Evolutionary conservation across 2,329 filamentous ascomycete genomes (phyloP), one percentile per base, ranked within the genome.

Genomic region (Neurospora sp.): DNA sequence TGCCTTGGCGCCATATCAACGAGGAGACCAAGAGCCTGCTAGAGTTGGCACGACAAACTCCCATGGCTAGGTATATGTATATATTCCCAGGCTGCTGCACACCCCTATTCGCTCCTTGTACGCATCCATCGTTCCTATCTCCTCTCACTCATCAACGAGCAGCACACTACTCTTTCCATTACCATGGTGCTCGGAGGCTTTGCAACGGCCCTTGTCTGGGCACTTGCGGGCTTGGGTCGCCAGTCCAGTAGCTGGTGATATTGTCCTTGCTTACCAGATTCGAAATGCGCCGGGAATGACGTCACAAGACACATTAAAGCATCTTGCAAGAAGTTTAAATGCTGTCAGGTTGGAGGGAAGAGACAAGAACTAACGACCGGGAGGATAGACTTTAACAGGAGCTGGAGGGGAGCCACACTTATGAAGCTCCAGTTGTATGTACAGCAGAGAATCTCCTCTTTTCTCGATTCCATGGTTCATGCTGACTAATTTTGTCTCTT

Each of bases 341-440:
- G 67, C 67, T 4, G 62, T 76, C 36, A 66, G 71, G 15, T 69
- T 72, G 3, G 40, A 71, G 36, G 71, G 74, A 67, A 71, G 76
- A 70, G 71, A 77, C 66, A 71, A 73, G 1, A 71, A 73, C 3
- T 75, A 33, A 75, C 74, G 38, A 80, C 78, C 67, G 78, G 75
- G 67, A 78, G 58, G 15, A 72, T 77, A 0, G 74, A 74, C 13
- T 73, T 84, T n/a, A 78, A 81, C 70, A 78, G 77, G 67, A 81
- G 79, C 69, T 83, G 81, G 79, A 75, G 79, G 58, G 78, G 77
- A n/a, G 80, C 81, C 0, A 76, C 76, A 0, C 74, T 84, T 11
- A 79, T 82, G 67, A 80, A 66, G 70, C 42, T 66, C 9, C 13
- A 58, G 6, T 58, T 58, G 46, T 58, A 52, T 6, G 23, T 33